Conservation (phyloP, 805 yeast species). For the Ogataea trehaloabstinens region DNA sequence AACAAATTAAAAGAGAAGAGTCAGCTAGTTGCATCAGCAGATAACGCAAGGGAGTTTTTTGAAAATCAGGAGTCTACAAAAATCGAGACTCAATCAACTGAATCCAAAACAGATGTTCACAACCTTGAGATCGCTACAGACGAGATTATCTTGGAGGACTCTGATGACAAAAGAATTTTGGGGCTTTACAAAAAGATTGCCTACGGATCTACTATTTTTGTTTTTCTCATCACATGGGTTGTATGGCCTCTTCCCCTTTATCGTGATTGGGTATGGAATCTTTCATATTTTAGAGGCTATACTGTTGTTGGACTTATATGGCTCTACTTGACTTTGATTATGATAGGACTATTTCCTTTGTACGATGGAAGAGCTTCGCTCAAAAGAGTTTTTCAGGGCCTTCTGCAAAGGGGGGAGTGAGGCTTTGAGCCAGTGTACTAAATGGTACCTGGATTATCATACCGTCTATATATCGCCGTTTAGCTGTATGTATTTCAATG, state of each 20-base stretch:
- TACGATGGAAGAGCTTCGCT: too few relatives aligned
- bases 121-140: too few relatives aligned
- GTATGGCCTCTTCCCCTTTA: conserved; percentile 39
- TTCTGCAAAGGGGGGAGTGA: too few relatives aligned
- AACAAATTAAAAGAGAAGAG: too few relatives aligned
- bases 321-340: conserved; percentile 34
- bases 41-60: conserved; percentile 6
- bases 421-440: too few relatives aligned
- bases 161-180: conserved; percentile 10
- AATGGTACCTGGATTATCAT: too few relatives aligned
- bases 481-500: too few relatives aligned
- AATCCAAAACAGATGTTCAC: neutral
- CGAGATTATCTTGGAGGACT: conserved; percentile 1
- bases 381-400: too few relatives aligned
- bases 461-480: too few relatives aligned
- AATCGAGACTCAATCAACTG: neutral
- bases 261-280: conserved; percentile 34
- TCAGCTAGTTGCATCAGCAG: conserved; percentile 8
- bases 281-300: conserved; percentile 33
- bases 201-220: conserved; percentile 25
- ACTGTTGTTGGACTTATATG: conserved; percentile 33
- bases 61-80: conserved; percentile 1
- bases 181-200: conserved; percentile 28
- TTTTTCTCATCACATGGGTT: conserved; percentile 36
- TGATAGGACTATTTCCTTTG: too few relatives aligned